These are phyloP conservation scores for Russula foetens DNA, from an alignment of 768 basidiomycete genomes.

Conservation along the genomic window DNA sequence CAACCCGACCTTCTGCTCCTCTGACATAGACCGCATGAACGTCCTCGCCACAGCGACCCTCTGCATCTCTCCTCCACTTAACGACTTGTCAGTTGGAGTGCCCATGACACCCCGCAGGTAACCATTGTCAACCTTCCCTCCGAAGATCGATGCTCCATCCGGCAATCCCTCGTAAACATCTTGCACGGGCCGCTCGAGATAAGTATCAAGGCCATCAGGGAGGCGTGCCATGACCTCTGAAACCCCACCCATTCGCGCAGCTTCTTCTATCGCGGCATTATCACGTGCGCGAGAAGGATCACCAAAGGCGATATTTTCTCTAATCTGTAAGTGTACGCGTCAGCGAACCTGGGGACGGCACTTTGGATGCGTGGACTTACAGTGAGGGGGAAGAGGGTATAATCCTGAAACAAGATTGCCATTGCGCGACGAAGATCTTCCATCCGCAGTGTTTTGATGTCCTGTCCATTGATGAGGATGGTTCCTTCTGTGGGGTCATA, in stretches of 20 bases:
- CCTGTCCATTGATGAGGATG: slow-evolving; percentile 57
- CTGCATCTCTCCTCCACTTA: slow-evolving; percentile 74
- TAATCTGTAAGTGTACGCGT: slow-evolving; percentile 38
- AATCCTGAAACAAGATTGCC: slow-evolving; percentile 78
- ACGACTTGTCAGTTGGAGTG: not conserved
- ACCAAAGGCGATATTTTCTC: slow-evolving; percentile 71
- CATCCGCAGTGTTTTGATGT: slow-evolving; percentile 54
- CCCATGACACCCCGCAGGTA: not conserved
- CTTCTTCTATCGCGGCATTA: slow-evolving; percentile 51
- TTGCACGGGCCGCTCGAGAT: slow-evolving; percentile 57
- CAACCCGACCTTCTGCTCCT: slow-evolving; percentile 44
- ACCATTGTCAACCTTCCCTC: slow-evolving; percentile 36
- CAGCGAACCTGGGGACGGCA: not conserved
- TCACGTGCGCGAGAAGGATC: slow-evolving; percentile 48
- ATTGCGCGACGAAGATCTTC: slow-evolving; percentile 54
- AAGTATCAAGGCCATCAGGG: slow-evolving; percentile 62
- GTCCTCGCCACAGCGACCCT: slow-evolving; percentile 64
- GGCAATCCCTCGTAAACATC: slow-evolving; percentile 62
- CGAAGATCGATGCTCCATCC: slow-evolving; percentile 61
- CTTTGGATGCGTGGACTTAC: slow-evolving; percentile 31
- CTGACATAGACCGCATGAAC: slow-evolving; percentile 57
- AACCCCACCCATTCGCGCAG: slow-evolving; percentile 65
- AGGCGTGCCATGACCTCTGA: slow-evolving; percentile 54
- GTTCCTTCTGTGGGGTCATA: slow-evolving; percentile 63
- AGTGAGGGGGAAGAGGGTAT: slow-evolving; percentile 70